Evolutionary conservation across 345 rosid species (phyloP).

Genomic region (Bruguiera gymnorhiza): DNA sequence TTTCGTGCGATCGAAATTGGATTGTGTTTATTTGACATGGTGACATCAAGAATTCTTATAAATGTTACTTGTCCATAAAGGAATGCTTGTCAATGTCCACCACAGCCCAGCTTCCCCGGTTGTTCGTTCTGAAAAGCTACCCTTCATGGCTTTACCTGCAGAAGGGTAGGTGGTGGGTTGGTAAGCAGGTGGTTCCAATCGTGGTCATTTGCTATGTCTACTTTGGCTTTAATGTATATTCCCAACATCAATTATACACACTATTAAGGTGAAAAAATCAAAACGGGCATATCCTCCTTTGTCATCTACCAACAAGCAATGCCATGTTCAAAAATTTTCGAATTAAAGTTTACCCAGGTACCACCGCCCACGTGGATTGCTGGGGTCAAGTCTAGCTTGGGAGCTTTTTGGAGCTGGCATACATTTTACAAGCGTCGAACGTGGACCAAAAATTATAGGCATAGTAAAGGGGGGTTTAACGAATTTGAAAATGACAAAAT

Average conservation of each 20-base stretch:
- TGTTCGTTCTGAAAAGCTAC: neutral
- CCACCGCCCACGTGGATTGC: slow-evolving; percentile 2
- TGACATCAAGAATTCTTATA: too few species aligned
- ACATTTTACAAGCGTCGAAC: neutral
- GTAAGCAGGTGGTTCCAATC: neutral
- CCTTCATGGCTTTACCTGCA: neutral
- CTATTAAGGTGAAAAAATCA: neutral
- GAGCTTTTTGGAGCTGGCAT: too few species aligned
- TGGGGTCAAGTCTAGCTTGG: neutral
- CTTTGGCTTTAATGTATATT: too few species aligned
- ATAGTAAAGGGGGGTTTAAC: too few species aligned
- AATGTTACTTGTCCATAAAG: too few species aligned
- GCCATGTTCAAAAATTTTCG: slow-evolving; percentile 2
- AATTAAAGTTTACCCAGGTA: slow-evolving; percentile 16
- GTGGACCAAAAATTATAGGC: slow-evolving; percentile 1
- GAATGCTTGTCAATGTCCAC: too few species aligned
- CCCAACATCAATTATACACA: neutral
- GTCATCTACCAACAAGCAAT: too few species aligned
- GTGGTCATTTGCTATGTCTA: neutral
- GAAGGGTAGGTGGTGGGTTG: neutral
- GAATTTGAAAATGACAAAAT: too few species aligned
- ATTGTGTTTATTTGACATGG: neutral
- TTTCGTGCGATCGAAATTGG: neutral
- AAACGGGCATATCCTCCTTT: neutral
- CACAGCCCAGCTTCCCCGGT: neutral